Percentiles rank a stretch among this genome's conserved stretches.
phyloP scores from a whole-genome alignment of 345 rosid species.

The Streptanthus diversifolius region DNA sequence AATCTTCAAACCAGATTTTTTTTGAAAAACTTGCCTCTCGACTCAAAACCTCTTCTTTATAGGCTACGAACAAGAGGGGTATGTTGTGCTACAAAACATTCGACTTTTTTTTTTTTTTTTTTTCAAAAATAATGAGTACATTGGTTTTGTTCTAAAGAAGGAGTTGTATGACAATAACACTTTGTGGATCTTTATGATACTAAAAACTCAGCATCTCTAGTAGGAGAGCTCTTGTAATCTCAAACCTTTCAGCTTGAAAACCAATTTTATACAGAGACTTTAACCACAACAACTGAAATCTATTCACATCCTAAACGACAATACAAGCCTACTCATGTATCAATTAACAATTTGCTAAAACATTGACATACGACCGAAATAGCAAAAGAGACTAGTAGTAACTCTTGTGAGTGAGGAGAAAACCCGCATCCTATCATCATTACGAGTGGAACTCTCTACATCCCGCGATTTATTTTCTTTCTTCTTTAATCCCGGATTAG shows the following conservation, averaged over 20 bases:
- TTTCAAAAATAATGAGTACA: constrained; percentile 10
- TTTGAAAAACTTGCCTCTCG: not conserved
- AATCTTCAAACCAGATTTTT: not conserved
- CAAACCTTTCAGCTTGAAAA: constrained; percentile 31
- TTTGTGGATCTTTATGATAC: not conserved
- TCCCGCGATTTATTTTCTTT: constrained; percentile 21
- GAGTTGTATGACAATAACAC: not conserved
- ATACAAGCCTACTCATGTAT: constrained; percentile 24
- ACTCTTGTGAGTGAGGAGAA: constrained; percentile 28
- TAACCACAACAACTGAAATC: constrained; percentile 31
- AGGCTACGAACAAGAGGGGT: constrained; percentile 12
- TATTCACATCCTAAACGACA: constrained; percentile 42
- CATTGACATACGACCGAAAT: constrained; percentile 8
- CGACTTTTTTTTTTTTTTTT: not conserved
- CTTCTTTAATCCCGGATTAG: constrained; percentile 9
- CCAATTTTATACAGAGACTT: constrained; percentile 27
- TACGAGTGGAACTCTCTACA: constrained; percentile 21
- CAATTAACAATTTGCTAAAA: constrained; percentile 31
- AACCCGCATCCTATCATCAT: constrained; percentile 24
- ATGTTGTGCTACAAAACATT: constrained; percentile 2
- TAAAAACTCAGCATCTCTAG: not conserved
- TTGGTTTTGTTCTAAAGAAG: constrained; percentile 2
- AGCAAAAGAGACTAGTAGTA: constrained; percentile 18
- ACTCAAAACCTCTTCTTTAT: not conserved
- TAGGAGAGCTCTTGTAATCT: not conserved